A percentile compares a stretch with the other conserved stretches of the same genome.
These are phyloP conservation scores for Cardiosporidium cionae DNA, from an alignment of 169 alveolate species.

Conservation along the genomic window DNA sequence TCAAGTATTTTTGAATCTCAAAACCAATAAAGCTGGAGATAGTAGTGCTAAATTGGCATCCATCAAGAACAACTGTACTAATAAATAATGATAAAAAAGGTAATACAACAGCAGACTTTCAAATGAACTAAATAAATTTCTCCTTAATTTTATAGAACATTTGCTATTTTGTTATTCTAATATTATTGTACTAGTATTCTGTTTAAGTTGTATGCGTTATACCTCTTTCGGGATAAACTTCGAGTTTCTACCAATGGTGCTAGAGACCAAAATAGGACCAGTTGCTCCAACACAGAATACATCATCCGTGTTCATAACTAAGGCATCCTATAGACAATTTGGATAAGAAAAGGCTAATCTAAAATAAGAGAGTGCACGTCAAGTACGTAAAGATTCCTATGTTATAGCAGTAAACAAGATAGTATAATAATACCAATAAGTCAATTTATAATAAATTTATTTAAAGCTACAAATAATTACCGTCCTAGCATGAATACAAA, in stretches of 20 bases:
- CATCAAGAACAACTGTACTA: too few species aligned
- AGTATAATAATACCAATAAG: background rate
- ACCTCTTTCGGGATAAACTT: constrained; percentile 3
- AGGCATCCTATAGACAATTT: background rate
- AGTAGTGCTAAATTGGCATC: too few species aligned
- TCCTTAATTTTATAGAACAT: too few species aligned
- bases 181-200: too few species aligned
- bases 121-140: too few species aligned
- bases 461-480: background rate
- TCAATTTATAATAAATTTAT: background rate
- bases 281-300: constrained; percentile 4
- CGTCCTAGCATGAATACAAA: background rate
- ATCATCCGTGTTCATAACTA: constrained; percentile 11
- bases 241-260: constrained; percentile 7
- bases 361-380: background rate
- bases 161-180: too few species aligned
- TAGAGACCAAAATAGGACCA: background rate
- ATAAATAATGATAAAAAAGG: too few species aligned
- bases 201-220: too few species aligned
- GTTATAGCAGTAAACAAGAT: background rate
- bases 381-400: background rate
- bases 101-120: too few species aligned
- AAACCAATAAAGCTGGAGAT: too few species aligned
- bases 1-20: too few species aligned
- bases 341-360: background rate